Percentiles rank a stretch among this genome's conserved stretches.
Conservation (phyloP, 164 flowering plant species). For the Saururus chinensis region DNA sequence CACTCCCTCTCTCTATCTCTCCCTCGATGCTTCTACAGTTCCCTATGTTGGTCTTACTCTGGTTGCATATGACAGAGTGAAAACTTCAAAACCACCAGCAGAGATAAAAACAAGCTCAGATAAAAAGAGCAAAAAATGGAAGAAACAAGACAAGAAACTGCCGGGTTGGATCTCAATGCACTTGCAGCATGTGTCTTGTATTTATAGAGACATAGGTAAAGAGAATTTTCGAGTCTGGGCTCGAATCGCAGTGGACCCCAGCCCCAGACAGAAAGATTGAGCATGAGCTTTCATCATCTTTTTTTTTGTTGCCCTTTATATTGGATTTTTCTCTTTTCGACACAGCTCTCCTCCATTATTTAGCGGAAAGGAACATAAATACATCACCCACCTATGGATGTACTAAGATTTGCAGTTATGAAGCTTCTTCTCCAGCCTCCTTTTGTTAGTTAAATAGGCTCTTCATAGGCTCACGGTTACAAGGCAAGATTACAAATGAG, state of each 20-base stretch:
- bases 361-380: neutral
- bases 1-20: conserved; percentile 5
- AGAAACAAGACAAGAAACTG: neutral
- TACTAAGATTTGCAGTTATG: conserved; percentile 1
- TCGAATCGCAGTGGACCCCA: conserved; percentile 4
- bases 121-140: neutral
- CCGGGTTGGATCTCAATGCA: neutral
- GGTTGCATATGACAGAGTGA: neutral
- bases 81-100: neutral
- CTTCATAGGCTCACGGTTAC: neutral
- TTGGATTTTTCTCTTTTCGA: neutral
- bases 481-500: neutral
- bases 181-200: conserved; percentile 5
- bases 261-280: neutral
- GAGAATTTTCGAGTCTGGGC: conserved; percentile 4
- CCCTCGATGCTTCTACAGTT: neutral
- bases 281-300: conserved; percentile 3
- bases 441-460: neutral
- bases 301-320: neutral
- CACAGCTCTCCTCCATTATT: neutral
- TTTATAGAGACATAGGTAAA: conserved; percentile 9
- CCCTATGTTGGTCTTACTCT: neutral
- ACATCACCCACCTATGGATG: neutral
- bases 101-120: neutral
- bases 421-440: neutral